These are phyloP conservation scores for Dactylellina sp. DNA, from an alignment of 2,329 filamentous ascomycete genomes.

Conservation along the genomic window DNA sequence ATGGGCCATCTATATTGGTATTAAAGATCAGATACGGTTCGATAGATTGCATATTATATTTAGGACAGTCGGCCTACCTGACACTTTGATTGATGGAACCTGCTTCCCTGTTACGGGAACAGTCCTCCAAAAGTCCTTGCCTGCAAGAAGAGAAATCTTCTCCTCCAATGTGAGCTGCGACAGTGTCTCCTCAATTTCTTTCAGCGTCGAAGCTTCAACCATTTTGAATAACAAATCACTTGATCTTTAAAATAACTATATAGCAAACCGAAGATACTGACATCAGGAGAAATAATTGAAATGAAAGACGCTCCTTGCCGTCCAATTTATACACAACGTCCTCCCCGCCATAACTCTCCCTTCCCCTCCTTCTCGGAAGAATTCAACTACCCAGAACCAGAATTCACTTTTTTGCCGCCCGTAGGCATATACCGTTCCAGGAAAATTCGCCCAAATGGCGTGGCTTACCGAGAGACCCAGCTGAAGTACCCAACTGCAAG, in stretches of 20 bases:
- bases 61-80: constrained; percentile 16
- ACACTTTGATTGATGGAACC: constrained; percentile 56
- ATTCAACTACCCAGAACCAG: constrained; percentile 26
- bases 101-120: constrained; percentile 69
- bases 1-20: constrained; percentile 58
- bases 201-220: constrained; percentile 22
- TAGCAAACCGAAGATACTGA: not conserved
- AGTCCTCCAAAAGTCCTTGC: constrained; percentile 75
- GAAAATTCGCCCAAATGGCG: not conserved
- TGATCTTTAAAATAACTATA: not conserved
- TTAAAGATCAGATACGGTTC: constrained; percentile 10
- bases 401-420: constrained; percentile 38
- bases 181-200: constrained; percentile 51
- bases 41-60: not conserved
- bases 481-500: not conserved
- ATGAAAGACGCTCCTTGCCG: not conserved
- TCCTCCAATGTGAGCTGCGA: constrained; percentile 51
- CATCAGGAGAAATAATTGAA: not conserved
- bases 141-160: constrained; percentile 58
- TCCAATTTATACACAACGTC: constrained; percentile 36
- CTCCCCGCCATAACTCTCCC: not conserved
- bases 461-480: not conserved
- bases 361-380: constrained; percentile 52
- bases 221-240: constrained; percentile 13
- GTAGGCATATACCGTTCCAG: constrained; percentile 23